Conservation (phyloP, 2,329 filamentous ascomycete genomes). For the Nemania sp. region DNA sequence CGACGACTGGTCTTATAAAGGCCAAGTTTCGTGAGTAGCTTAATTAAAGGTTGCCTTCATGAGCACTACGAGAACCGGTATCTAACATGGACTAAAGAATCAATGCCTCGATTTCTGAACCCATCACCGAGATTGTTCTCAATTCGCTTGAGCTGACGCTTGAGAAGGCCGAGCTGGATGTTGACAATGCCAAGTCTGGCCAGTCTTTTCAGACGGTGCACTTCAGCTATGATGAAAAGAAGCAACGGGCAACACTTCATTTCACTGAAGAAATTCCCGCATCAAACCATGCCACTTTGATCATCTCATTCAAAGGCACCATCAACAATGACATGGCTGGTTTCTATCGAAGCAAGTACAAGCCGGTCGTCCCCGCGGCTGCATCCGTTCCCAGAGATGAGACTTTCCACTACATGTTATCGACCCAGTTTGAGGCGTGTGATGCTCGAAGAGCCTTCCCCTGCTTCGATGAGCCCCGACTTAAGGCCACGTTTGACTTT, state of each 20-base stretch:
- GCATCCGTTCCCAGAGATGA: conserved; percentile 76
- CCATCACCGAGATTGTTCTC: conserved; percentile 76
- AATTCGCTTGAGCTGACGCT: conserved; percentile 87
- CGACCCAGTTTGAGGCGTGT: conserved; percentile 96
- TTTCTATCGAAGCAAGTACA: conserved; percentile 94
- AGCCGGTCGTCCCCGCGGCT: conserved; percentile 71
- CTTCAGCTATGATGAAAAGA: conserved; percentile 79
- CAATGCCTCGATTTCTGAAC: conserved; percentile 69
- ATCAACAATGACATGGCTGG: conserved; percentile 92
- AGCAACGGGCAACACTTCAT: conserved; percentile 78
- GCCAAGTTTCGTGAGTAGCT: conserved; percentile 65
- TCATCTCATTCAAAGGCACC: conserved; percentile 75
- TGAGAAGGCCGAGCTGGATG: conserved; percentile 62
- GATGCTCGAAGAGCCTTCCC: conserved; percentile 95
- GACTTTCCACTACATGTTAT: conserved; percentile 75
- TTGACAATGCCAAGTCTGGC: conserved; percentile 60
- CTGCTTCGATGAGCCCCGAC: conserved; percentile 96
- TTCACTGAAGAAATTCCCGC: conserved; percentile 73
- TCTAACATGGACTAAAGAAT: conserved; percentile 55
- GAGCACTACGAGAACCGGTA: background rate
- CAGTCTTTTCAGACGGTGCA: conserved; percentile 63
- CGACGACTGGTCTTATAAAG: conserved; percentile 74
- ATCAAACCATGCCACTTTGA: conserved; percentile 66
- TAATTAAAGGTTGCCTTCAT: background rate
- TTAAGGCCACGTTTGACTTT: conserved; percentile 96